Percentiles rank a stretch among this genome's conserved stretches.
Evolutionary conservation across 768 basidiomycete genomes (phyloP).

Genomic region (Boletus subparvulus): DNA sequence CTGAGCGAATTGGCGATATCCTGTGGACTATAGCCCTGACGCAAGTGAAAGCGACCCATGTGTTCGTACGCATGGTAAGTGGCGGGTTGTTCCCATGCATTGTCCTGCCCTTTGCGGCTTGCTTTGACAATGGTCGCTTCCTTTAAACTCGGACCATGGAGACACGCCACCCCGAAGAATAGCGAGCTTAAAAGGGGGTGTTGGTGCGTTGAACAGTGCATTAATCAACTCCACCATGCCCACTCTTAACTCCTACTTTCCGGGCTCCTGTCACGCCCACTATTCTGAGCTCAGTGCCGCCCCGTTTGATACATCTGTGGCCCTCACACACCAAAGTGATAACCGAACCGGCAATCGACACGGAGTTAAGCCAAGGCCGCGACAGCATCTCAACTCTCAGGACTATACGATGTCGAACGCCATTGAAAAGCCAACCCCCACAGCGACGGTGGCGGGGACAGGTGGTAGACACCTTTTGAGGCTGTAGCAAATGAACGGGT

Average conservation of each 20-base stretch:
- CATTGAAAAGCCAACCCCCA: background rate
- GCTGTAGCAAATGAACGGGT: background rate
- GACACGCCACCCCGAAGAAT: slow-evolving; percentile 4
- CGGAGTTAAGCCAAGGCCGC: background rate
- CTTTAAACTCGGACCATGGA: slow-evolving; percentile 1
- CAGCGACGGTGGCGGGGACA: background rate
- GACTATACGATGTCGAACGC: background rate
- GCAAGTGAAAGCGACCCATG: slow-evolving; percentile 3
- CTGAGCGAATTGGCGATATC: background rate
- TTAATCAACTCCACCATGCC: slow-evolving; percentile 2
- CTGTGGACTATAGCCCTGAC: background rate
- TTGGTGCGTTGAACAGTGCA: background rate
- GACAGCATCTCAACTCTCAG: background rate
- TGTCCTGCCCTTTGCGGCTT: slow-evolving; percentile 7
- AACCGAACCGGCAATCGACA: background rate
- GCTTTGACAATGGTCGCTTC: slow-evolving; percentile 8
- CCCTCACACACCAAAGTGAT: background rate
- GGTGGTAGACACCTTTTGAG: slow-evolving; percentile 8
- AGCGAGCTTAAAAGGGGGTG: slow-evolving; percentile 4
- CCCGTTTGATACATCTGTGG: background rate
- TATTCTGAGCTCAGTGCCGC: background rate
- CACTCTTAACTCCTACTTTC: background rate
- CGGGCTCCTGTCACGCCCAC: background rate
- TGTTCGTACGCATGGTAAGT: slow-evolving; percentile 5
- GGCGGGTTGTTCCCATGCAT: slow-evolving; percentile 7